Conservation (phyloP, 176 grass and related monocot genomes). For the Aegilops tauschii region DNA sequence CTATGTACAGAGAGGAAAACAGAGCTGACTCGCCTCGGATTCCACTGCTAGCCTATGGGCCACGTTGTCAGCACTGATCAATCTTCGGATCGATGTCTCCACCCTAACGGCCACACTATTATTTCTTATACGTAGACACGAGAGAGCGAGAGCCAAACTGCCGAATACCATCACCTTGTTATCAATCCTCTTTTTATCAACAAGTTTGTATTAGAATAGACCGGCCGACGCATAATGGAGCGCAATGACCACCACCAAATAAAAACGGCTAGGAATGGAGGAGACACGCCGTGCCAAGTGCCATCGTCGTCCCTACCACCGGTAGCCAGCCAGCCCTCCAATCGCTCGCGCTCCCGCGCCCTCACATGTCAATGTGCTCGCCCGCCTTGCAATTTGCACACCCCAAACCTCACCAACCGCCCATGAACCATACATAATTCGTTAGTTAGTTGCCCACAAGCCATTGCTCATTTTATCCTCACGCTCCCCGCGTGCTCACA, state of each 20-base stretch:
- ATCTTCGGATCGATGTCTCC: background rate
- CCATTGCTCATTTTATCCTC: background rate
- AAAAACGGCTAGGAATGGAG: background rate
- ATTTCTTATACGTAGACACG: background rate
- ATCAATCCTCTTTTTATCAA: background rate
- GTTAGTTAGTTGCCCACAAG: background rate
- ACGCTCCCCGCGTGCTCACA: background rate
- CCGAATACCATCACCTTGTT: background rate
- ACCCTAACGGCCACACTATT: background rate
- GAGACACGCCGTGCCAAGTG: background rate
- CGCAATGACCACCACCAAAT: background rate
- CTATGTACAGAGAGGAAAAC: background rate
- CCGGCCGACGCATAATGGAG: background rate
- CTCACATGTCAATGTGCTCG: conserved; percentile 2
- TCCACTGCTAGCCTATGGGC: background rate
- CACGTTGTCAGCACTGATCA: background rate
- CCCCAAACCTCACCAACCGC: conserved; percentile 14
- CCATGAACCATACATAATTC: conserved; percentile 19
- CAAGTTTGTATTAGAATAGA: background rate
- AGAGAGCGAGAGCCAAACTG: background rate
- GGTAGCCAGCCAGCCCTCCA: background rate
- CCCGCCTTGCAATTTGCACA: background rate
- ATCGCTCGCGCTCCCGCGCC: background rate
- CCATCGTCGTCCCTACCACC: background rate
- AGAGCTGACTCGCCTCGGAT: background rate